phyloP scores from a whole-genome alignment of 1,139 yeast species.

The Debaryomyces nepalensis region DNA sequence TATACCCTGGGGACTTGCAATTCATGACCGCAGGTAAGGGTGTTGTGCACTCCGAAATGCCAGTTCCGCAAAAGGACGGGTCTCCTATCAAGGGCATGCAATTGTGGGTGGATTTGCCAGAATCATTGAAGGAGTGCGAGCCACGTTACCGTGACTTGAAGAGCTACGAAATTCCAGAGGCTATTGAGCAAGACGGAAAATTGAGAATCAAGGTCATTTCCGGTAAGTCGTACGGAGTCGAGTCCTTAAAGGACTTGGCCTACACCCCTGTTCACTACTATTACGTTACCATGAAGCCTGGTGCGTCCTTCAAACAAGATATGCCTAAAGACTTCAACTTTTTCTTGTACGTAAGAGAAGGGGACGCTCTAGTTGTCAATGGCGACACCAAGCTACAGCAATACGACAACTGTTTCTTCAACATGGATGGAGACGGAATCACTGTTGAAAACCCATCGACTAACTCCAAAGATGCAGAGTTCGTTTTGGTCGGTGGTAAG shows the following conservation, averaged over 20 bases:
- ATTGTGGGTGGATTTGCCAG: slow-evolving; percentile 91
- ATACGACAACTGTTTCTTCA: slow-evolving; percentile 64
- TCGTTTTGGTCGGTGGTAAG: slow-evolving; percentile 79
- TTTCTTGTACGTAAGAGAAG: slow-evolving; percentile 72
- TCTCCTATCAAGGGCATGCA: slow-evolving; percentile 73
- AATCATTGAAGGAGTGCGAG: slow-evolving; percentile 62
- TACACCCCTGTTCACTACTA: slow-evolving; percentile 84
- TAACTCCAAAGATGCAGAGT: slow-evolving; percentile 44
- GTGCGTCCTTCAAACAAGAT: slow-evolving; percentile 66
- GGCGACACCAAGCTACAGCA: slow-evolving; percentile 46
- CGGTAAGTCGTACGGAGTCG: slow-evolving; percentile 77
- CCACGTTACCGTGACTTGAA: slow-evolving; percentile 85
- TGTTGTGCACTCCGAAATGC: slow-evolving; percentile 85
- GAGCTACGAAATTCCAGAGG: slow-evolving; percentile 69
- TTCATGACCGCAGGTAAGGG: slow-evolving; percentile 96
- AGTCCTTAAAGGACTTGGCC: slow-evolving; percentile 76
- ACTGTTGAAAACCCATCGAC: slow-evolving; percentile 52
- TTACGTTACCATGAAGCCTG: slow-evolving; percentile 68
- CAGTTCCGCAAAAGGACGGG: slow-evolving; percentile 65
- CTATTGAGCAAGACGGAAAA: slow-evolving; percentile 67
- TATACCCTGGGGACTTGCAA: slow-evolving; percentile 86
- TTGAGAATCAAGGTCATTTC: slow-evolving; percentile 74
- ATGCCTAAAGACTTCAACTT: slow-evolving; percentile 69
- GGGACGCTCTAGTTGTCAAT: slow-evolving; percentile 55
- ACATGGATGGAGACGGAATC: slow-evolving; percentile 64